Conservation (phyloP, 2,329 filamentous ascomycete species). For the Cordyceps javanica region DNA sequence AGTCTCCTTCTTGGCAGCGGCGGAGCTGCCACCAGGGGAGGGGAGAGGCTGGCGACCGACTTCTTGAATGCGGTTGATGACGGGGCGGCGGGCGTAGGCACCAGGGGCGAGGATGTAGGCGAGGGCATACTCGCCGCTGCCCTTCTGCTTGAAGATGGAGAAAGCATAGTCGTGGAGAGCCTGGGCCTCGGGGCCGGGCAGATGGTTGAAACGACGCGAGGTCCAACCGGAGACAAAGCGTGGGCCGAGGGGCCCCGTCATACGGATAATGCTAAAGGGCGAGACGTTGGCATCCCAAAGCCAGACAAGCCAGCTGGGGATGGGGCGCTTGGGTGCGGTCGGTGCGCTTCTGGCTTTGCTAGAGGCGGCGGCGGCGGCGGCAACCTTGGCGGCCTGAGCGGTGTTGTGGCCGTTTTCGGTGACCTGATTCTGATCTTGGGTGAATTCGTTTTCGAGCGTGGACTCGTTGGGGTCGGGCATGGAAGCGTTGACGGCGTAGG, state of each 20-base stretch:
- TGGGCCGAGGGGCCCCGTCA: conserved; percentile 83
- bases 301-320: conserved; percentile 84
- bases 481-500: conserved; percentile 74
- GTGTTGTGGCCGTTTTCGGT: conserved; percentile 30
- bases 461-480: conserved; percentile 74
- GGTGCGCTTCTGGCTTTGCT: conserved; percentile 24
- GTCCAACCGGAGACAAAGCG: conserved; percentile 94
- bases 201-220: conserved; percentile 81
- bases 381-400: conserved; percentile 22
- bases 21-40: conserved; percentile 18
- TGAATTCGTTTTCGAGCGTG: conserved; percentile 70
- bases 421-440: conserved; percentile 60
- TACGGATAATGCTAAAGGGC: conserved; percentile 84
- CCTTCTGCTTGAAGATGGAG: conserved; percentile 84
- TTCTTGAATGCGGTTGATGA: conserved; percentile 80
- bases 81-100: conserved; percentile 79
- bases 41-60: conserved; percentile 67
- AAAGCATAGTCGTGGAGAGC: conserved; percentile 92
- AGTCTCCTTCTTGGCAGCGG: conserved; percentile 39
- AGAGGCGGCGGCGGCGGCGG: conserved; percentile 19
- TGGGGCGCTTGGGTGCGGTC: conserved; percentile 42
- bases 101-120: conserved; percentile 90
- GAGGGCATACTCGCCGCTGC: conserved; percentile 89
- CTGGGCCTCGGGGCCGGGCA: conserved; percentile 72
- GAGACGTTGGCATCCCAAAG: conserved; percentile 97